Conservation (phyloP, 805 yeast genomes). For the Hanseniaspora occidentalis region DNA sequence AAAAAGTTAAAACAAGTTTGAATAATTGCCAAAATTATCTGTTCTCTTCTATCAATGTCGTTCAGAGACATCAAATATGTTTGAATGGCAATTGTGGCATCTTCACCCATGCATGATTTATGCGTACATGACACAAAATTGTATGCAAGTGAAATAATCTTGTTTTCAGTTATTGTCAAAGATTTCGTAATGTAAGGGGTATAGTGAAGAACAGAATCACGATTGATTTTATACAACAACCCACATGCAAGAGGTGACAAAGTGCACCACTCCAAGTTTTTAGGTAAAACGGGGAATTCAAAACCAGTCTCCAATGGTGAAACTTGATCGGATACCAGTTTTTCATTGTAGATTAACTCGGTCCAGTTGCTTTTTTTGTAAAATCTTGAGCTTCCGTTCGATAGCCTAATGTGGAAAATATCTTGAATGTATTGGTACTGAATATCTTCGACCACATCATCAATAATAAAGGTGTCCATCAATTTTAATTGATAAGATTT, state of each 20-base stretch:
- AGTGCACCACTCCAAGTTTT: constrained; percentile 5
- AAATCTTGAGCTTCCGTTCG: constrained; percentile 8
- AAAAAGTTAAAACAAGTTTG: constrained; percentile 20
- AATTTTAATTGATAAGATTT: constrained; percentile 4
- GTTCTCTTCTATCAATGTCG: constrained; percentile 2
- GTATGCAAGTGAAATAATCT: constrained; percentile 24
- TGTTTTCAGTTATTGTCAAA: constrained; percentile 11
- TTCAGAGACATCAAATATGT: constrained; percentile 4
- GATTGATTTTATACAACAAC: constrained; percentile 1
- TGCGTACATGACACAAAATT: constrained; percentile 23
- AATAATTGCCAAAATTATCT: constrained; percentile 4
- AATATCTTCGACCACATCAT: constrained; percentile 5
- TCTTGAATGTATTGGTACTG: constrained; percentile 10
- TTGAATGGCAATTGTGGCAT: constrained; percentile 24
- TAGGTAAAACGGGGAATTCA: not conserved
- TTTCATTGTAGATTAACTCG: constrained; percentile 1
- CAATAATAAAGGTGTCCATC: constrained; percentile 4
- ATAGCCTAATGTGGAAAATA: constrained; percentile 8
- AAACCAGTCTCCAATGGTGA: constrained; percentile 6
- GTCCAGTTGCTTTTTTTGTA: constrained; percentile 9
- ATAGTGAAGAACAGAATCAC: not conserved
- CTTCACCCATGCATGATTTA: constrained; percentile 24
- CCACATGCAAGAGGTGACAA: constrained; percentile 6
- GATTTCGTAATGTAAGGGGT: not conserved
- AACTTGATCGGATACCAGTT: constrained; percentile 2